phyloP scores from a whole-genome alignment of 176 grass and related monocot genomes.

The Alloteropsis semialata region DNA sequence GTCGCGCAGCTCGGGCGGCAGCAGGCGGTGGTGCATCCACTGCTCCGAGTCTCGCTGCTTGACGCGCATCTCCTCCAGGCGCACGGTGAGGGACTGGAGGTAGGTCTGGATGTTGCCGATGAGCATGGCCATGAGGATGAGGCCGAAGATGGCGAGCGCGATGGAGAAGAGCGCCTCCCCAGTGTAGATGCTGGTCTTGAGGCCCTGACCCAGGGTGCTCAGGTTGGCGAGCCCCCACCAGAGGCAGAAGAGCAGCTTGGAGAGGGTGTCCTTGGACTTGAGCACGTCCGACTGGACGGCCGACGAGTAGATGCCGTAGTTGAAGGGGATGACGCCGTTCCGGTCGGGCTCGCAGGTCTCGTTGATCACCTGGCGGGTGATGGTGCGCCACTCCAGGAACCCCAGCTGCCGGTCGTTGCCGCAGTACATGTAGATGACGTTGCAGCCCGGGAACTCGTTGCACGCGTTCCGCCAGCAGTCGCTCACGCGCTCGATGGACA shows the following conservation, averaged over 20 bases:
- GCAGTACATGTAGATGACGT: constrained; percentile 71
- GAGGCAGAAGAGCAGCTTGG: constrained; percentile 84
- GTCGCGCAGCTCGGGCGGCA: constrained; percentile 57
- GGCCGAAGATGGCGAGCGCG: constrained; percentile 59
- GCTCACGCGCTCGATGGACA: constrained; percentile 67
- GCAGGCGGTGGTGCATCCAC: constrained; percentile 80
- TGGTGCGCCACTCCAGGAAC: constrained; percentile 57
- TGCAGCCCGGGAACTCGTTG: constrained; percentile 47
- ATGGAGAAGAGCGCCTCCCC: constrained; percentile 78
- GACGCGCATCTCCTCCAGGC: constrained; percentile 68
- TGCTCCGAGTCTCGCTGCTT: constrained; percentile 78
- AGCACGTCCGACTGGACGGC: constrained; percentile 58
- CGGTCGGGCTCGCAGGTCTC: constrained; percentile 43
- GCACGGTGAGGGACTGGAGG: constrained; percentile 65
- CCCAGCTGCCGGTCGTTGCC: constrained; percentile 51
- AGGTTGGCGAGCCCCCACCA: constrained; percentile 94
- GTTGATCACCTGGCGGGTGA: constrained; percentile 41
- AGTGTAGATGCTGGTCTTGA: constrained; percentile 55
- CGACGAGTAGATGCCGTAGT: constrained; percentile 79
- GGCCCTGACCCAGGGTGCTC: constrained; percentile 75
- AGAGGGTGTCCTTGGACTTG: constrained; percentile 39
- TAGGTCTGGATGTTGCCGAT: constrained; percentile 85
- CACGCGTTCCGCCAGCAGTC: constrained; percentile 68
- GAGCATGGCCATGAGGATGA: constrained; percentile 80
- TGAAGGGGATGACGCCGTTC: constrained; percentile 47